Evolutionary conservation across 352 stramenopile genomes (phyloP).

Genomic region (Phytophthora palmivora): DNA sequence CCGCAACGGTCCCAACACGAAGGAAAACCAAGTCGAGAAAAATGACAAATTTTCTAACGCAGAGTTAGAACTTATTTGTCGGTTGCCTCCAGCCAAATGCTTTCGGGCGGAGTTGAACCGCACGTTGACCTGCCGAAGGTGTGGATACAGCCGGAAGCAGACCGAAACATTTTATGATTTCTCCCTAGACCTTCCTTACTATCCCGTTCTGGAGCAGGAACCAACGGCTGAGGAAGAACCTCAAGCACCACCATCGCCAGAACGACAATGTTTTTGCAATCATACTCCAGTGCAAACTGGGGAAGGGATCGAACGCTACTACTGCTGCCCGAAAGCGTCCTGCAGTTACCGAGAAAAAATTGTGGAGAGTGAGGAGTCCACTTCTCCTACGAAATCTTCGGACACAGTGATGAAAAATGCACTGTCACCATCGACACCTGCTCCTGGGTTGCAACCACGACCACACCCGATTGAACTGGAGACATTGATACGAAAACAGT

Average conservation of each 20-base stretch:
- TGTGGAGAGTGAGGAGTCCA: conserved; percentile 5
- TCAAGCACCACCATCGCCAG: conserved; percentile 37
- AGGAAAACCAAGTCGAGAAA: conserved; percentile 11
- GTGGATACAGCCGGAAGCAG: conserved; percentile 80
- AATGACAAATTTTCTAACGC: conserved; percentile 21
- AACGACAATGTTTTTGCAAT: conserved; percentile 70
- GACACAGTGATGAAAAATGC: conserved; percentile 9
- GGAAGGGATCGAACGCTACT: conserved; percentile 48
- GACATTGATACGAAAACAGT: conserved; percentile 77
- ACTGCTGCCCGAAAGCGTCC: conserved; percentile 61
- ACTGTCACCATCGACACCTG: conserved; percentile 15
- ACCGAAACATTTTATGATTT: conserved; percentile 89
- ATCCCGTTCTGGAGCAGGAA: conserved; percentile 28
- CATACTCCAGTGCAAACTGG: conserved; percentile 42
- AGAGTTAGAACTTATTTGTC: conserved; percentile 54
- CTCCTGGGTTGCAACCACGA: conserved; percentile 8
- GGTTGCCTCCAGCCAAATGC: conserved; percentile 74
- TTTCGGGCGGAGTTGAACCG: conserved; percentile 82
- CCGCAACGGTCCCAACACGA: conserved; percentile 35
- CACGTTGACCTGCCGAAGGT: conserved; percentile 80
- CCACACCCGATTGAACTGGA: conserved; percentile 55
- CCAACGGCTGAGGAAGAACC: conserved; percentile 40
- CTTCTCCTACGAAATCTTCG: conserved; percentile 18
- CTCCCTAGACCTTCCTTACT: conserved; percentile 79
- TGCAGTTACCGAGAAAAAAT: conserved; percentile 73